phyloP scores from a whole-genome alignment of 768 basidiomycete genomes.

The Kwoniella mangroviensis region DNA sequence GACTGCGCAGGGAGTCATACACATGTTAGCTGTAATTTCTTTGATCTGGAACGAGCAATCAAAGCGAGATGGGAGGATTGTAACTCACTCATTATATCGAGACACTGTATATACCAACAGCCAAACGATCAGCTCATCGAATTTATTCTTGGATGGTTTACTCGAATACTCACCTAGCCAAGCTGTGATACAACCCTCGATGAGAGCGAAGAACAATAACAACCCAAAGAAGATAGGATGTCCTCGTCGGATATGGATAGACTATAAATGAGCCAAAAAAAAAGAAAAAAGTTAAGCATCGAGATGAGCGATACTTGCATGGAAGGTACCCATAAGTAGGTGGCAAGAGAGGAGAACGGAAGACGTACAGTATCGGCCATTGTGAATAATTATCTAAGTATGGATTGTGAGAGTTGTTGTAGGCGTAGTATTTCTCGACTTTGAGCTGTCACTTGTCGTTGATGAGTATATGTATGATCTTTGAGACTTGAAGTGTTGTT shows the following conservation, averaged over 20 bases:
- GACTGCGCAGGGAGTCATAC: slow-evolving; percentile 17
- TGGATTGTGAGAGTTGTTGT: background rate
- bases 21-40: background rate
- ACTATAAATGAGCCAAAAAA: slow-evolving; percentile 18
- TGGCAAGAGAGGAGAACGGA: slow-evolving; percentile 1
- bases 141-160: no score
- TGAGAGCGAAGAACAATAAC: slow-evolving; percentile 50
- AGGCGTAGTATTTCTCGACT: no score
- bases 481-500: background rate
- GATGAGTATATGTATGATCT: no score
- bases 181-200: slow-evolving; percentile 54
- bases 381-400: background rate
- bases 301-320: no score
- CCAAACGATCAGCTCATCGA: background rate
- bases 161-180: slow-evolving; percentile 40
- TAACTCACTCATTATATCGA: slow-evolving; percentile 38
- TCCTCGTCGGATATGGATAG: slow-evolving; percentile 45
- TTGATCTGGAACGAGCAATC: background rate
- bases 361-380: slow-evolving; percentile 27
- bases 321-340: background rate
- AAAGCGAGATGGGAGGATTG: background rate
- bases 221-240: slow-evolving; percentile 56
- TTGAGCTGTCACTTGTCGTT: background rate
- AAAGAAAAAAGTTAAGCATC: no score
- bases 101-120: slow-evolving; percentile 10